phyloP scores from a whole-genome alignment of 116 monocot species.

The Thalassia testudinum region DNA sequence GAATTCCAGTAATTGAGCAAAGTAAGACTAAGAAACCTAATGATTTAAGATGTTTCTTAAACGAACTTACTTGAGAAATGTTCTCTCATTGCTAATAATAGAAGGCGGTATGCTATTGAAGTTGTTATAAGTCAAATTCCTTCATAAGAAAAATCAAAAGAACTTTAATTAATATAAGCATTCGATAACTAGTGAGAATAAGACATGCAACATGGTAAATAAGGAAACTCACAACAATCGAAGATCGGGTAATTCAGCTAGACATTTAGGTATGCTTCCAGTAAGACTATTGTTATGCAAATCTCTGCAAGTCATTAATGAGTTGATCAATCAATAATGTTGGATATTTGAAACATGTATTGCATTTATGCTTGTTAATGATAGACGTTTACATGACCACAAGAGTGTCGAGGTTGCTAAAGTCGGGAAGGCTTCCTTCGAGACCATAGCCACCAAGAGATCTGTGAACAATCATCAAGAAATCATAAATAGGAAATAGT shows the following conservation, averaged over 20 bases:
- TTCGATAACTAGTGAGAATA: too few relatives aligned
- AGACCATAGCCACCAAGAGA: conserved; percentile 9
- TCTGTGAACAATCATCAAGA: neutral
- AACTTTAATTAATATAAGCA: too few relatives aligned
- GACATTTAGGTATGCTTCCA: conserved; percentile 8
- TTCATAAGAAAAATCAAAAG: neutral
- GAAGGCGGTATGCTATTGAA: conserved; percentile 9
- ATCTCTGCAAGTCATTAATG: conserved; percentile 6
- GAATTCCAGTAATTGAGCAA: too few relatives aligned
- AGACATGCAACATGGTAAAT: neutral
- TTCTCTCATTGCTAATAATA: conserved; percentile 1
- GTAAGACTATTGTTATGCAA: conserved; percentile 9
- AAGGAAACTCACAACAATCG: neutral
- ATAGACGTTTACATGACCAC: conserved; percentile 11
- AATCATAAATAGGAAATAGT: neutral
- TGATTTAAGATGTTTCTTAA: too few relatives aligned
- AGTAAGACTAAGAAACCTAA: too few relatives aligned
- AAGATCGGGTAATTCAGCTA: conserved; percentile 7
- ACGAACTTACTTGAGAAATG: conserved; percentile 6
- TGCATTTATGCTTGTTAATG: too few relatives aligned
- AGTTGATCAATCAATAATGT: neutral
- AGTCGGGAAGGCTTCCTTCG: conserved; percentile 7
- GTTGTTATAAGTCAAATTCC: conserved; percentile 11
- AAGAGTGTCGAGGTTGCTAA: conserved; percentile 5
- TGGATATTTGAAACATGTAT: too few relatives aligned